These are phyloP conservation scores for Xylaria sp. DNA, from an alignment of 2,329 filamentous ascomycete genomes.

Conservation along the genomic window DNA sequence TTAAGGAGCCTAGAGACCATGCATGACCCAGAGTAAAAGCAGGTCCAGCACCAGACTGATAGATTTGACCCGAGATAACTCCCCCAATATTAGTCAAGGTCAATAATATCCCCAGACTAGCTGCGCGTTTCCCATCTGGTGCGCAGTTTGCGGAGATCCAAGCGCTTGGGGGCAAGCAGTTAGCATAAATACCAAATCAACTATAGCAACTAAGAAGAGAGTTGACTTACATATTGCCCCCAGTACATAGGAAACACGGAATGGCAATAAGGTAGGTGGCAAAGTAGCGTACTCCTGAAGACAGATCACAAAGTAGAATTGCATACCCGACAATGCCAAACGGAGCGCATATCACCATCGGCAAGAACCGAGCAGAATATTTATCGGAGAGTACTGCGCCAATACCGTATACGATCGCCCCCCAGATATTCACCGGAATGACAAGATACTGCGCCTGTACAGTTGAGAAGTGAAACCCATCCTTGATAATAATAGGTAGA, in stretches of 20 bases:
- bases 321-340: slow-evolving; percentile 46
- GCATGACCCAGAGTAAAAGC: slow-evolving; percentile 48
- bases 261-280: slow-evolving; percentile 46
- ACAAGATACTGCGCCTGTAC: slow-evolving; percentile 54
- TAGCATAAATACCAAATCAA: not conserved
- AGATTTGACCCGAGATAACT: slow-evolving; percentile 47
- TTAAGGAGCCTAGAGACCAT: slow-evolving; percentile 51
- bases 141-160: slow-evolving; percentile 47
- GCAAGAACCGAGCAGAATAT: slow-evolving; percentile 52
- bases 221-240: slow-evolving; percentile 43
- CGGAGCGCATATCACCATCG: slow-evolving; percentile 48
- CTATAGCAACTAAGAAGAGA: not conserved
- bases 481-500: slow-evolving; percentile 55
- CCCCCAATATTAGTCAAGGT: slow-evolving; percentile 44
- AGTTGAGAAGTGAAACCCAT: slow-evolving; percentile 53
- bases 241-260: slow-evolving; percentile 43
- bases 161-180: slow-evolving; percentile 26
- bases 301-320: slow-evolving; percentile 42
- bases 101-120: slow-evolving; percentile 44
- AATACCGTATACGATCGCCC: slow-evolving; percentile 52
- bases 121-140: slow-evolving; percentile 46
- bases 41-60: slow-evolving; percentile 42
- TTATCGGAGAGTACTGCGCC: slow-evolving; percentile 53
- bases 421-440: slow-evolving; percentile 56
- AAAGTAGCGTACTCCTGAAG: slow-evolving; percentile 42